These are phyloP conservation scores for Phytophthora syringae DNA, from an alignment of 352 stramenopile genomes.

Conservation along the genomic window DNA sequence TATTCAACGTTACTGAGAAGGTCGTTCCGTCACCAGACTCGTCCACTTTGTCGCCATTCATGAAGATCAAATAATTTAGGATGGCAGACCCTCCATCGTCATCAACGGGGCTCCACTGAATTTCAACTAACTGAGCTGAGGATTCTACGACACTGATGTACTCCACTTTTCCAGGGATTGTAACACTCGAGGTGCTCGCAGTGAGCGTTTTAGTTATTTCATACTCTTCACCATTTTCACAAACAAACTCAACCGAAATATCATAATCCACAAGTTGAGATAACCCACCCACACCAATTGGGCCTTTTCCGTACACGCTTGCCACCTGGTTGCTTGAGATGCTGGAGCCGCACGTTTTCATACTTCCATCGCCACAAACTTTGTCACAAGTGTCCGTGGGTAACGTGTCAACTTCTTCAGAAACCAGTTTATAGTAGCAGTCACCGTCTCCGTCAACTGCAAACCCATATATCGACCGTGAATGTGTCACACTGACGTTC, in stretches of 20 bases:
- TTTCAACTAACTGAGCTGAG: constrained; percentile 36
- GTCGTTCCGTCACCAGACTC: constrained; percentile 29
- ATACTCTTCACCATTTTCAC: constrained; percentile 38
- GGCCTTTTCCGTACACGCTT: constrained; percentile 40
- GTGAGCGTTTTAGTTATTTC: constrained; percentile 33
- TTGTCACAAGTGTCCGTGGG: constrained; percentile 24
- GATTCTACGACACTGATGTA: constrained; percentile 39
- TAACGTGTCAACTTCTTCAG: not conserved
- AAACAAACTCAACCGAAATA: constrained; percentile 39
- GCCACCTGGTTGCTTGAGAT: constrained; percentile 18
- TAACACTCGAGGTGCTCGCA: constrained; percentile 38
- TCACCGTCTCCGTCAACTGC: constrained; percentile 35
- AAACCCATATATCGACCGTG: constrained; percentile 24
- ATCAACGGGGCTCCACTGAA: constrained; percentile 50
- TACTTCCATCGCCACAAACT: constrained; percentile 20
- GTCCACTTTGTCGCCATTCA: constrained; percentile 45
- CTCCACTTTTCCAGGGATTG: constrained; percentile 43
- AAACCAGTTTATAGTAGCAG: constrained; percentile 51
- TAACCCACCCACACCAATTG: constrained; percentile 45
- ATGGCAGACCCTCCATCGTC: constrained; percentile 53
- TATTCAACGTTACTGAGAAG: constrained; percentile 31
- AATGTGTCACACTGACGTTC: constrained; percentile 21
- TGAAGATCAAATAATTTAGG: constrained; percentile 47
- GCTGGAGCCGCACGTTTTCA: constrained; percentile 25
- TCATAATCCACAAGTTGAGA: constrained; percentile 41